These are phyloP conservation scores for Cryphonectria parasitica DNA, from an alignment of 2,329 filamentous ascomycete species.

Conservation along the genomic window DNA sequence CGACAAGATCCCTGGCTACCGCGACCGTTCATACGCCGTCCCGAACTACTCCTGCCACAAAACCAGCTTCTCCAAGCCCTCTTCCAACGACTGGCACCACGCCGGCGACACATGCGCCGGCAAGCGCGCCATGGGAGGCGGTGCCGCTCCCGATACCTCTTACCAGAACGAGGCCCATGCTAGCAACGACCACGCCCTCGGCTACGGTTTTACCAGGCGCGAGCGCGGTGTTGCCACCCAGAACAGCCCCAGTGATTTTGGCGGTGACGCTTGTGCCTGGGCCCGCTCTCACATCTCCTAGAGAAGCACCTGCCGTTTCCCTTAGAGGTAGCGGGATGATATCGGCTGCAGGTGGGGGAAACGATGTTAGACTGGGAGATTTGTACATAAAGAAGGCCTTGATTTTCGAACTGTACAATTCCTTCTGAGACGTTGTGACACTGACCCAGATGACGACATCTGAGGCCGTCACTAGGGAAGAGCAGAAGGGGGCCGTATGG, in stretches of 20 bases:
- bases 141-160: background rate
- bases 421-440: background rate
- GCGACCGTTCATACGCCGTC: background rate
- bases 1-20: background rate
- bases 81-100: background rate
- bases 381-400: background rate
- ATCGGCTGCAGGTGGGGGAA: background rate
- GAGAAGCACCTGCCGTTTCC: background rate
- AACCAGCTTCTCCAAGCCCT: background rate
- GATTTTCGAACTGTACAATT: too few relatives aligned
- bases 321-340: background rate
- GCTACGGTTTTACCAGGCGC: background rate
- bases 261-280: conserved; percentile 7
- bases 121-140: background rate
- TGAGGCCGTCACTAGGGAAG: background rate
- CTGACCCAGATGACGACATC: background rate
- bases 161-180: background rate
- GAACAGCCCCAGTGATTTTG: background rate
- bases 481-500: background rate
- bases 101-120: conserved; percentile 4
- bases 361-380: background rate
- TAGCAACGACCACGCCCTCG: background rate
- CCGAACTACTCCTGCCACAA: background rate
- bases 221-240: too few relatives aligned
- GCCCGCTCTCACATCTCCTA: conserved; percentile 4